phyloP scores from a whole-genome alignment of 495 filamentous ascomycete species.

The Xylona heveae region DNA sequence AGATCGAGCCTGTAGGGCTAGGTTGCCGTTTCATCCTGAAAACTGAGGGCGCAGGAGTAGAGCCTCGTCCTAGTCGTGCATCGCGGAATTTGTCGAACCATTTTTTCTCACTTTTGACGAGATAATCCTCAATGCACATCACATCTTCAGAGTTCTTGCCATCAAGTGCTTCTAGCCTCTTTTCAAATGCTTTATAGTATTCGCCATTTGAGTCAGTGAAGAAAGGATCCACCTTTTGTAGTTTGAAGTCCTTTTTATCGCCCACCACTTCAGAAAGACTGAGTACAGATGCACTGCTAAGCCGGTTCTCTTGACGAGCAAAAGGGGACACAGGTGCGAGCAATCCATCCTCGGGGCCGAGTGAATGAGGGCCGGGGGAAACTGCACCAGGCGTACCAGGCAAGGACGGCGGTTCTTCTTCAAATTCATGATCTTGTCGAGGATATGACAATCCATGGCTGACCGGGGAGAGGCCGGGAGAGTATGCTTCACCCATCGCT shows the following conservation, averaged over 20 bases:
- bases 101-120: slow-evolving; percentile 40
- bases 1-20: too few species aligned
- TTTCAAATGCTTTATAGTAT: slow-evolving; percentile 34
- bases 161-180: slow-evolving; percentile 28
- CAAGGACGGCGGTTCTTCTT: too few species aligned
- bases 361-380: too few species aligned
- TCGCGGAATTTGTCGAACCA: slow-evolving; percentile 37
- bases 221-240: slow-evolving; percentile 43
- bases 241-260: slow-evolving; percentile 36
- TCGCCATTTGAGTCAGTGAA: slow-evolving; percentile 42
- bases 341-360: too few species aligned
- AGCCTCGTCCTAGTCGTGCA: slow-evolving; percentile 21
- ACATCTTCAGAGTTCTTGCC: slow-evolving; percentile 28
- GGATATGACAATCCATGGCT: too few species aligned
- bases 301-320: too few species aligned
- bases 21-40: not conserved
- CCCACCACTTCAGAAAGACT: slow-evolving; percentile 34
- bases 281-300: too few species aligned
- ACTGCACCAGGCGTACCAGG: too few species aligned
- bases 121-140: slow-evolving; percentile 39
- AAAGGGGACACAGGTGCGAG: too few species aligned
- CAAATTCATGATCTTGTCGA: too few species aligned
- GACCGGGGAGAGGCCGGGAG: too few species aligned
- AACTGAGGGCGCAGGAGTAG: not conserved
- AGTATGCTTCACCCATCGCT: too few species aligned